These are phyloP conservation scores for Aspergillus vadensis DNA, from an alignment of 2,329 filamentous ascomycete species.

Conservation along the genomic window DNA sequence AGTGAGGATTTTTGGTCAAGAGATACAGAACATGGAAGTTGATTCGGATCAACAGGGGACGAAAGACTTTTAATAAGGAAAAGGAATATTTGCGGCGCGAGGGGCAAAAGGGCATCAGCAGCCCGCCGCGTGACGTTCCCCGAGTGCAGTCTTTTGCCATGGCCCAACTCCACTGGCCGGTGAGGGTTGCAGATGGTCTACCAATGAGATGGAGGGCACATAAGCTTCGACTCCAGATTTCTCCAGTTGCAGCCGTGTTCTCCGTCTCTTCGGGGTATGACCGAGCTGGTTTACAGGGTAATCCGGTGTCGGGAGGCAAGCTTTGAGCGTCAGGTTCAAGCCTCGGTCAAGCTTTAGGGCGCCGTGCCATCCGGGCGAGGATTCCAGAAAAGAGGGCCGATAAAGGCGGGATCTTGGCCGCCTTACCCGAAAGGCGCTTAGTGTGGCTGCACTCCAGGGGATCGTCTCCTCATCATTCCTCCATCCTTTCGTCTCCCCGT, in stretches of 20 bases:
- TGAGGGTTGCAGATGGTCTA: background rate
- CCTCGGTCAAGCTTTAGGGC: conserved; percentile 11
- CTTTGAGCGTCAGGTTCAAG: background rate
- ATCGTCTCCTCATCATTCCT: background rate
- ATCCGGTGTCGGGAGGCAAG: conserved; percentile 3
- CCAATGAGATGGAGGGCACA: background rate
- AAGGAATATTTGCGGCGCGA: background rate
- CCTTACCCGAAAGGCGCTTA: background rate
- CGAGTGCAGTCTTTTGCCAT: background rate
- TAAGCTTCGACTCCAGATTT: conserved; percentile 9
- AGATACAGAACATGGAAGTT: background rate
- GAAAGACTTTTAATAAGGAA: too few species aligned
- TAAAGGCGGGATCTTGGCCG: background rate
- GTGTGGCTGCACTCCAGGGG: background rate
- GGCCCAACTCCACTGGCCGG: background rate
- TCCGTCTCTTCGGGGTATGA: background rate
- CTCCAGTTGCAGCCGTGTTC: background rate
- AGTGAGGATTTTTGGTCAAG: background rate
- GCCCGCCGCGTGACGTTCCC: background rate
- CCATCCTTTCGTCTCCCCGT: background rate
- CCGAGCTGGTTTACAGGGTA: background rate
- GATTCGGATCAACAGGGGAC: background rate
- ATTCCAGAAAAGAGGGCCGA: background rate
- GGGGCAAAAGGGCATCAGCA: background rate
- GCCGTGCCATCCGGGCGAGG: background rate